These are phyloP conservation scores for Alternaria gansuensis DNA, from an alignment of 2,329 filamentous ascomycete genomes.

Conservation along the genomic window DNA sequence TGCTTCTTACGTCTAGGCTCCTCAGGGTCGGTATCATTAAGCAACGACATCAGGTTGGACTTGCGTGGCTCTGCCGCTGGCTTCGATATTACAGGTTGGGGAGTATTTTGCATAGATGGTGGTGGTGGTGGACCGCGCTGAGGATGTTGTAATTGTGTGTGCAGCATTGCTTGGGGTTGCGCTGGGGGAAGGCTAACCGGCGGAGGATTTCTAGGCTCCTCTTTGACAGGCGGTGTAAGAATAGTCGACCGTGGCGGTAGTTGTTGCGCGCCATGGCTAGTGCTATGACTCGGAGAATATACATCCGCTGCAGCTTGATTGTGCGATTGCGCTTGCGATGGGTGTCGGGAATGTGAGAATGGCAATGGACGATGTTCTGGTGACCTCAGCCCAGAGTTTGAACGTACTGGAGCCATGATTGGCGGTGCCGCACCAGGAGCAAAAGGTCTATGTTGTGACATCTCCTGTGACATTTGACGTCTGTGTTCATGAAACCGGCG, in stretches of 20 bases:
- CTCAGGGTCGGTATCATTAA: constrained; percentile 52
- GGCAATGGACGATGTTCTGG: constrained; percentile 45
- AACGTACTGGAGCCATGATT: constrained; percentile 40
- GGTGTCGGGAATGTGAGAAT: constrained; percentile 42
- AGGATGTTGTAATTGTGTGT: constrained; percentile 36
- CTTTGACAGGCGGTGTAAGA: constrained; percentile 47
- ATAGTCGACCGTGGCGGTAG: constrained; percentile 36
- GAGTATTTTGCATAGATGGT: constrained; percentile 29
- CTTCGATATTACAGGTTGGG: constrained; percentile 35
- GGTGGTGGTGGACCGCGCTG: constrained; percentile 34
- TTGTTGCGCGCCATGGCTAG: constrained; percentile 33
- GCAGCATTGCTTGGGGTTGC: constrained; percentile 32
- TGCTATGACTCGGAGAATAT: constrained; percentile 31
- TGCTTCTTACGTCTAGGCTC: constrained; percentile 49
- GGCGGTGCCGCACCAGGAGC: constrained; percentile 30
- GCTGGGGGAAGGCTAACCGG: constrained; percentile 30
- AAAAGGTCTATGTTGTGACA: constrained; percentile 39
- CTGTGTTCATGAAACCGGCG: constrained; percentile 42
- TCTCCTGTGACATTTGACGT: constrained; percentile 47
- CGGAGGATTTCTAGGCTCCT: constrained; percentile 45
- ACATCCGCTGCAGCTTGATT: constrained; percentile 35
- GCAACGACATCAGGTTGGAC: constrained; percentile 51
- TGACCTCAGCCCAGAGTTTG: constrained; percentile 38
- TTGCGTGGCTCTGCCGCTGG: constrained; percentile 48
- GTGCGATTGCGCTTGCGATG: constrained; percentile 38